phyloP scores from a whole-genome alignment of 2,329 filamentous ascomycete species.

The Monilinia fructigena region DNA sequence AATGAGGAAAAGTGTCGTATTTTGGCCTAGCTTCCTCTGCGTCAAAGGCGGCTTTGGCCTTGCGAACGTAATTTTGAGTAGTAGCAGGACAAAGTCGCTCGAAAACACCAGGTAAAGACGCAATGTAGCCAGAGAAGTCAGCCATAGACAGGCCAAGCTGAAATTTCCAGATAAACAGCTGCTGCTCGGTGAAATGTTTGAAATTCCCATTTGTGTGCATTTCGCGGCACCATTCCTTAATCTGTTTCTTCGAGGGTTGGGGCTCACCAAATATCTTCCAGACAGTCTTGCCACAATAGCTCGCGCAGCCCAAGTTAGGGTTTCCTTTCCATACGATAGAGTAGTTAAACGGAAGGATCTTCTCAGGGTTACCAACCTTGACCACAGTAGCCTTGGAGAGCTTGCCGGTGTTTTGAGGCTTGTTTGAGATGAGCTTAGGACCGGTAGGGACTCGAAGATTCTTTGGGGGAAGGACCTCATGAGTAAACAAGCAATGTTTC shows the following conservation, averaged over 20 bases:
- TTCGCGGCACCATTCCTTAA: slow-evolving; percentile 2
- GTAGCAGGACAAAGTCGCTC: background rate
- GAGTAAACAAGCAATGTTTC: background rate
- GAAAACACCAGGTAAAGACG: background rate
- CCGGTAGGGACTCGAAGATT: background rate
- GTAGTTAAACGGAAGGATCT: background rate
- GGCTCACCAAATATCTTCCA: slow-evolving; percentile 2
- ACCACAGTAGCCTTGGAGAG: background rate
- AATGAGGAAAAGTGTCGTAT: slow-evolving; percentile 5
- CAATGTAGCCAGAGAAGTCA: background rate
- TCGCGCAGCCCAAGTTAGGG: background rate
- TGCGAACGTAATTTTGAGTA: background rate
- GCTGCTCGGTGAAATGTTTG: background rate
- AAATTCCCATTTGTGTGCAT: slow-evolving; percentile 11
- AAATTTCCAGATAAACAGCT: no score
- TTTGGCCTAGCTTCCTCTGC: slow-evolving; percentile 3
- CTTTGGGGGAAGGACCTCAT: background rate
- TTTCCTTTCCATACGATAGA: slow-evolving; percentile 1
- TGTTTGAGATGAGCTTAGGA: background rate
- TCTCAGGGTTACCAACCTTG: background rate
- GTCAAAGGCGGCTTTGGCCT: background rate
- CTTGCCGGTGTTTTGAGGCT: background rate
- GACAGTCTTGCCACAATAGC: background rate
- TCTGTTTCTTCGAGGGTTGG: background rate
- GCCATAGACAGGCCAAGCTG: background rate